A percentile compares a stretch with the other conserved stretches of the same genome.
phyloP scores from a whole-genome alignment of 345 rosid species.

The Populus euphratica region DNA sequence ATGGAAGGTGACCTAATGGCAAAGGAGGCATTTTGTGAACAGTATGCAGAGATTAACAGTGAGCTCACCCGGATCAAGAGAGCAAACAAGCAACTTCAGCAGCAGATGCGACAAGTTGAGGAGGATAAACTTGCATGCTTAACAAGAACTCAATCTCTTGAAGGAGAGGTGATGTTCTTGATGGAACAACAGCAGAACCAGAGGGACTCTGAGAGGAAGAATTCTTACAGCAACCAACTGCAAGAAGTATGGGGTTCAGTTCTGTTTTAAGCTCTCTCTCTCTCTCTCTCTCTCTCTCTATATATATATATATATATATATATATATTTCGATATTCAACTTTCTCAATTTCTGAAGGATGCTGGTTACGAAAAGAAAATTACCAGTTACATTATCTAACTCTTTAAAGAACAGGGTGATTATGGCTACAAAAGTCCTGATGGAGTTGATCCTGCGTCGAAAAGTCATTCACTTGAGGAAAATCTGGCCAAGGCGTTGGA shows the following conservation, averaged over 20 bases:
- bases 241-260: conserved; percentile 24
- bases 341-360: too few species aligned
- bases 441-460: conserved; percentile 16
- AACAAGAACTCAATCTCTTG: conserved; percentile 34
- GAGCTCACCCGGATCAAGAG: conserved; percentile 37
- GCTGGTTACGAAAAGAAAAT: too few species aligned
- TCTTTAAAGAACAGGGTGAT: conserved; percentile 21
- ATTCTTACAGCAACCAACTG: conserved; percentile 8
- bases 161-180: conserved; percentile 34
- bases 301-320: too few species aligned
- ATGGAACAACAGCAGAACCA: conserved; percentile 34
- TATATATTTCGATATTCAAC: too few species aligned
- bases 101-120: conserved; percentile 39
- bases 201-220: conserved; percentile 10
- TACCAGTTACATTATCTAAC: too few species aligned
- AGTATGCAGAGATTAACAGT: conserved; percentile 33
- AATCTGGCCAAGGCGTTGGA: conserved; percentile 29
- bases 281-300: not conserved
- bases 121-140: conserved; percentile 35
- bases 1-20: conserved; percentile 27
- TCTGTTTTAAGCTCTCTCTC: not conserved
- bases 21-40: conserved; percentile 26
- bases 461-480: conserved; percentile 32
- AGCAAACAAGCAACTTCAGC: conserved; percentile 40
- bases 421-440: conserved; percentile 2